phyloP scores from a whole-genome alignment of 2,329 filamentous ascomycete species.

The Lasiodiplodia citricola region DNA sequence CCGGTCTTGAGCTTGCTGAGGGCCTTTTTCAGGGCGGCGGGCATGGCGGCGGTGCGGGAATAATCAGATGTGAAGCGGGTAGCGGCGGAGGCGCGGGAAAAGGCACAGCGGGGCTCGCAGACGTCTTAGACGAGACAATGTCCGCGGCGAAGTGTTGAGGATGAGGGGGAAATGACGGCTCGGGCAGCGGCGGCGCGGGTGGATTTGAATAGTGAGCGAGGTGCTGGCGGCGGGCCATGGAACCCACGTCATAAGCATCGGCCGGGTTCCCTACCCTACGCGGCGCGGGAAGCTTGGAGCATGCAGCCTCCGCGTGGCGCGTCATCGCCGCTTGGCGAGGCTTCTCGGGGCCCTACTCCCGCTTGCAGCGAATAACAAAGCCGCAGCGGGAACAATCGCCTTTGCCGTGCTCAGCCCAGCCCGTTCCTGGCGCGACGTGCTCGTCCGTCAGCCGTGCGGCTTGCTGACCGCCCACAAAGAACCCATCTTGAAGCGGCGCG shows the following conservation, averaged over 20 bases:
- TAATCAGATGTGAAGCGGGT: not conserved
- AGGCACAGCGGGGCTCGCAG: not conserved
- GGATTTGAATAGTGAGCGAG: conserved; percentile 12
- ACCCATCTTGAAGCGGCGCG: not conserved
- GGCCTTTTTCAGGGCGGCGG: conserved; percentile 52
- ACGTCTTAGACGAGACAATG: conserved; percentile 28
- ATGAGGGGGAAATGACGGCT: not conserved
- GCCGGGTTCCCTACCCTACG: not conserved
- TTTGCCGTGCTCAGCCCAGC: not conserved
- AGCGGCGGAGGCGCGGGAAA: not conserved
- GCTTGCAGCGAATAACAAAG: conserved; percentile 3
- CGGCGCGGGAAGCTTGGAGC: conserved; percentile 15
- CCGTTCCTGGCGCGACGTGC: conserved; percentile 10
- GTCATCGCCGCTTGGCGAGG: conserved; percentile 17
- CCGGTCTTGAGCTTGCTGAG: conserved; percentile 50
- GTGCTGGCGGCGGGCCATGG: not conserved
- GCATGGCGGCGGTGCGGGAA: conserved; percentile 31
- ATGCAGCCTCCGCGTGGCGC: conserved; percentile 15
- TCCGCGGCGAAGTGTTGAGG: conserved; percentile 1
- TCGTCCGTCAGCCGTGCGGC: not conserved
- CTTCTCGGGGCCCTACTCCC: conserved; percentile 9
- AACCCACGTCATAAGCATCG: conserved; percentile 13
- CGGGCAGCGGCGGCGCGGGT: conserved; percentile 6
- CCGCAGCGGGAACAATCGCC: not conserved
- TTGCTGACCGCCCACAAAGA: not conserved